Evolutionary conservation across 345 rosid species (phyloP), one percentile per base, ranked within the genome.

Genomic region (Arabis hirsuta): DNA sequence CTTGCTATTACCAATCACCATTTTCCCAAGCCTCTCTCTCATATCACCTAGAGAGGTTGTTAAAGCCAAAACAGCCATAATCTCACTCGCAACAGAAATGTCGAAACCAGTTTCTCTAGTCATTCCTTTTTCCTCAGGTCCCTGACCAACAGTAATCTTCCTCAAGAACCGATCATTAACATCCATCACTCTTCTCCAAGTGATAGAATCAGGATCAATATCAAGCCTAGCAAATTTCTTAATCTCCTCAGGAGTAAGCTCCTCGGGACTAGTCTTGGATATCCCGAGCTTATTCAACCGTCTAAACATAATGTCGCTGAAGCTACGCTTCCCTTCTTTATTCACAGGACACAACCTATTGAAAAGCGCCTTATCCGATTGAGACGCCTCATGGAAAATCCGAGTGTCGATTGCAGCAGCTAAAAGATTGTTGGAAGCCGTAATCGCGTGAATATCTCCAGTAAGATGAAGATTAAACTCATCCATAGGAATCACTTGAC

Each of bases 131-230:
- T 96, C 99, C 62, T 96, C 99, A 8, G 99, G 95, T 44, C 98
- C 99, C 69, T 88, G 98, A 7, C 99, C 99, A 47, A 96, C 19
- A 8, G 91, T 80, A 64, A 92, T 95, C 76, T 88, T 95, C 79
- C 98, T 86, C 84, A 92, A 86, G 82, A 96, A 96, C 62, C 98
- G 79, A 39, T 96, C 99, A 78, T 92, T 96, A 26, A 92, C 94
- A 73, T 92, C 98, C 97, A 96, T 92, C 73, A 96, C 99, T 81
- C 99, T 88, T 78, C 98, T 90, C 99, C 97, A 96, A 0, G 98
- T 96, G 52, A 96, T 81, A 19, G 96, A 90, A 76, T 69, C 62
- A 7, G 97, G 98, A 76, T 90, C 89, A 57, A 96, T 87, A 77
- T 90, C 98, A 72, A 90, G 98, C 83, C 99, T 86, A 3, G 99